Evolutionary conservation across 139 green algal genomes (phyloP), one percentile per base, ranked within the genome.

Genomic region (Eudorina sp.): DNA sequence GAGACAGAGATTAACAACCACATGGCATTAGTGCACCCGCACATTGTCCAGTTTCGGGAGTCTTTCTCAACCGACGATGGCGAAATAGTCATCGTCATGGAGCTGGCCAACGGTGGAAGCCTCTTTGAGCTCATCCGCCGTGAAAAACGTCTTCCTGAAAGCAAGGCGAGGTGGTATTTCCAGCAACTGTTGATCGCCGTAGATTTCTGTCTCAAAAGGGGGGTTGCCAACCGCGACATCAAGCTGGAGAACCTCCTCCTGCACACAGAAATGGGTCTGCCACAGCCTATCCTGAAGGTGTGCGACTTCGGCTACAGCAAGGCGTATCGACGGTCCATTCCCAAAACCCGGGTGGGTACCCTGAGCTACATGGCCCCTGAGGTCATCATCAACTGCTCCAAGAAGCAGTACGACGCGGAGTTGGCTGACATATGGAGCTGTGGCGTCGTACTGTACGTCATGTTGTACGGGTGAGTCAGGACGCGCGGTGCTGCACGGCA

Each of bases 191-290:
- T 99, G 36, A 90, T 98, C 14, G 98, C 96, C 0, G 94, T 99
- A 7, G 96, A 98, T 88, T 99, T 99, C 92, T 97, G 98, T 83
- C 85, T 86, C 48, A 51, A 79, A 48, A 53, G 51, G 5, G 91
- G 96, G 3, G 96, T 98, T 31, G 96, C 94, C 31, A 96, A 96
- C 64, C 90, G 96, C 38, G 97, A 99, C 89, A 98, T 99, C 86
- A 99, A 99, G 92, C 94, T 99, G 14, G 98, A 99, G 90, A 99
- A 99, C 93, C 97, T 96, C 23, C 92, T 99, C 62, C 93, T 99
- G 80, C 96, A 99, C 77, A 89, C 85, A 90, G 92, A 60, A 90
- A 76, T 94, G n/a, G 92, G 94, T 38, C 94, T 93, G 77, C 96
- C 94, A 3, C 95, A 94, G 40, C 96, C 96, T 13, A 89, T 98